These are phyloP conservation scores for Pulveroboletus sp. DNA, from an alignment of 768 basidiomycete genomes.

Conservation along the genomic window DNA sequence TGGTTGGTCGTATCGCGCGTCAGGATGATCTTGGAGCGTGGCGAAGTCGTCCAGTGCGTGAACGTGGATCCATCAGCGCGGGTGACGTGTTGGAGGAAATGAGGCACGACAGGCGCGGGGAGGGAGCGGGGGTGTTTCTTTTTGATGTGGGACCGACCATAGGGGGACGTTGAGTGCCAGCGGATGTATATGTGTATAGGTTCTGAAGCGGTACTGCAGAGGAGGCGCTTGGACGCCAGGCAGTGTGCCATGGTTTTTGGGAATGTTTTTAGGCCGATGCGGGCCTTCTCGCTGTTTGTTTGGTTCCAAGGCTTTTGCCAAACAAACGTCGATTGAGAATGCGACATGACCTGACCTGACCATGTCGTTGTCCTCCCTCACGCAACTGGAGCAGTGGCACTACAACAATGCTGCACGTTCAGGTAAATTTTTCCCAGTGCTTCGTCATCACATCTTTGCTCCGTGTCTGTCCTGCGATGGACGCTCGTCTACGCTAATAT, in stretches of 20 bases:
- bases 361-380: no score
- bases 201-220: constrained; percentile 1
- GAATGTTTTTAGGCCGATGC: not conserved
- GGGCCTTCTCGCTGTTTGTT: not conserved
- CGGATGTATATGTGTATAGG: constrained; percentile 28
- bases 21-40: constrained; percentile 67
- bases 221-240: constrained; percentile 8
- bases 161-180: constrained; percentile 64
- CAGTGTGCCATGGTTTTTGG: constrained; percentile 10
- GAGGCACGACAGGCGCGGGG: constrained; percentile 80
- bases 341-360: no score
- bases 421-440: no score
- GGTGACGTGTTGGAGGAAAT: constrained; percentile 80
- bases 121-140: constrained; percentile 61
- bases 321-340: not conserved
- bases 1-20: constrained; percentile 89
- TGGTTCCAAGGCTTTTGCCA: not conserved
- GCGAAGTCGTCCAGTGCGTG: constrained; percentile 85
- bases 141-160: constrained; percentile 82
- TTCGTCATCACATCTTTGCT: no score
- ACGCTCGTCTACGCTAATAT: no score
- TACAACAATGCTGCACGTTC: no score
- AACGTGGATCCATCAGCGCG: constrained; percentile 88
- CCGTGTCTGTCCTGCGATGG: no score
- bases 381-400: no score